phyloP scores from a whole-genome alignment of 495 filamentous ascomycete species.

The Xylaria castorea region DNA sequence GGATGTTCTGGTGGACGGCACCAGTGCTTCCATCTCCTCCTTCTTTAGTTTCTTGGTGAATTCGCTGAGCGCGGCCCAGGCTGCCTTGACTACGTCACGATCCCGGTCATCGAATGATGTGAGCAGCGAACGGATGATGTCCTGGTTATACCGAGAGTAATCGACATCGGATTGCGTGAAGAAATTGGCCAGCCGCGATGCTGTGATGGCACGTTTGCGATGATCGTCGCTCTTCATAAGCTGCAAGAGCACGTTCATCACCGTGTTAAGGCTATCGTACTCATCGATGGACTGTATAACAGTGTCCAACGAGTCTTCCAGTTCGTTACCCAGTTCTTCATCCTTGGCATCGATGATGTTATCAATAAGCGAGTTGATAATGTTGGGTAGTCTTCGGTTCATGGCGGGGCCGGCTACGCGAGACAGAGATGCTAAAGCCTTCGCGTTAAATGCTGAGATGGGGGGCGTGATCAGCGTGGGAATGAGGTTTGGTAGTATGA shows the following conservation, averaged over 20 bases:
- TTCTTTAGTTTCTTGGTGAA: constrained; percentile 90
- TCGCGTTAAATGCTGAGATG: constrained; percentile 94
- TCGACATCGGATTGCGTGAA: constrained; percentile 82
- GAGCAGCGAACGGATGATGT: constrained; percentile 86
- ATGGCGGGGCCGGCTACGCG: constrained; percentile 88
- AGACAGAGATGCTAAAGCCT: constrained; percentile 87
- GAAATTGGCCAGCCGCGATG: constrained; percentile 84
- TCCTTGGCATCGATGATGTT: constrained; percentile 82
- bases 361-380: constrained; percentile 92
- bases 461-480: constrained; percentile 88
- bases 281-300: constrained; percentile 94
- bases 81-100: constrained; percentile 83
- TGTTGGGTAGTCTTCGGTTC: constrained; percentile 84
- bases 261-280: constrained; percentile 90
- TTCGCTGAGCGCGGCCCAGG: constrained; percentile 87
- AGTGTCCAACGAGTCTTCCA: constrained; percentile 81
- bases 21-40: constrained; percentile 97
- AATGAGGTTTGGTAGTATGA: constrained; percentile 94
- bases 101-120: constrained; percentile 92
- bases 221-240: constrained; percentile 94
- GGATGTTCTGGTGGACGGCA: constrained; percentile 81
- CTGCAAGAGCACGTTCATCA: constrained; percentile 88
- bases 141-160: constrained; percentile 91
- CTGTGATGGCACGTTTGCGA: constrained; percentile 76
- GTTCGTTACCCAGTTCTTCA: constrained; percentile 72